phyloP scores from a whole-genome alignment of 108 stramenopile genomes.

The Epithemia pelagica region DNA sequence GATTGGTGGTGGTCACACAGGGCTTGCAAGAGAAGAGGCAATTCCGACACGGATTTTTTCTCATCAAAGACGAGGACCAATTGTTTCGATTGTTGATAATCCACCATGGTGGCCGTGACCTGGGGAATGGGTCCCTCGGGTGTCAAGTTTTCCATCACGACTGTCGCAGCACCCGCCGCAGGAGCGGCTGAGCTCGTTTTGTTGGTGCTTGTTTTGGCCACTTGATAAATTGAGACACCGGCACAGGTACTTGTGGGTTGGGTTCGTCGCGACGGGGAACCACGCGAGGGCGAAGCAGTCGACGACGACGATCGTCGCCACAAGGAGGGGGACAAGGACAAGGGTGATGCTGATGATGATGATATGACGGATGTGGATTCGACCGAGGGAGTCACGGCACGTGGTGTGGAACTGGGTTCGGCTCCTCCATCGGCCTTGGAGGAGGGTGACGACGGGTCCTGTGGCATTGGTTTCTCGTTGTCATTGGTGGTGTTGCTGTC shows the following conservation, averaged over 20 bases:
- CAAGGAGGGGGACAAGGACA: not conserved
- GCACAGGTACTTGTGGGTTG: not conserved
- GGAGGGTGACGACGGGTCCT: not conserved
- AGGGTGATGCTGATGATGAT: too few relatives aligned
- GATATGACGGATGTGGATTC: not conserved
- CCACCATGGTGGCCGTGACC: not conserved
- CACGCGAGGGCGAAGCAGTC: too few relatives aligned
- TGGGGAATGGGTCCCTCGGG: not conserved
- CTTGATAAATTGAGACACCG: not conserved
- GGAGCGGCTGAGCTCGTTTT: not conserved
- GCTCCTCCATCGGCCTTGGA: not conserved
- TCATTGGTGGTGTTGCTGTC: not conserved
- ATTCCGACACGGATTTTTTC: not conserved
- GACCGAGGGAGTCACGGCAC: not conserved
- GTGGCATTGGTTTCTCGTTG: not conserved
- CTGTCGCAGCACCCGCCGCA: too few relatives aligned
- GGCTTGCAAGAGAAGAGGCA: not conserved
- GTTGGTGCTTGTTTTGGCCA: not conserved
- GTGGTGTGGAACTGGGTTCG: not conserved
- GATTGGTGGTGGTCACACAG: constrained; percentile 22
- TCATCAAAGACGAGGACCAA: not conserved
- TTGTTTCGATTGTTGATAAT: not conserved
- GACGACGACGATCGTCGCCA: not conserved
- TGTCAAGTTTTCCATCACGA: not conserved
- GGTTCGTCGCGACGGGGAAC: too few relatives aligned